phyloP scores from a whole-genome alignment of 805 yeast genomes.

The Tetrapisispora namnaoensis region DNA sequence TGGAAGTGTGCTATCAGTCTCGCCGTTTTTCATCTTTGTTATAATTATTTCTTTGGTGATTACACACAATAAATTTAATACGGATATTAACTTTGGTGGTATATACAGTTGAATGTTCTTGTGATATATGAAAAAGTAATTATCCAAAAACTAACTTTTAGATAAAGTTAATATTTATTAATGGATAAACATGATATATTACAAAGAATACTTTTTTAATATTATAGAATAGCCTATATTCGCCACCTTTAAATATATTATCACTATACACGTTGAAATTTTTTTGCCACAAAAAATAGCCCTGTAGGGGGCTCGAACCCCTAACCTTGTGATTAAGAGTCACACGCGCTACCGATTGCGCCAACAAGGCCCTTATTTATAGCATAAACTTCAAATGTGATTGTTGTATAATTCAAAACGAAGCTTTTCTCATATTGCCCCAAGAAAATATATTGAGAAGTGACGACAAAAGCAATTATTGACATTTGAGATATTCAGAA shows the following conservation, averaged over 20 bases:
- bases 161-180: no score
- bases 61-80: no score
- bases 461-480: no score
- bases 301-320: slow-evolving; percentile 25
- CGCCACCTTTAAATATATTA: neutral
- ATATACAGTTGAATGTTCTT: neutral
- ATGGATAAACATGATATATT: neutral
- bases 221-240: neutral
- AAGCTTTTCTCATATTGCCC: no score
- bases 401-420: no score
- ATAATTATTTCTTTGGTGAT: neutral
- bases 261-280: neutral
- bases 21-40: neutral
- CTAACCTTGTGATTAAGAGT: slow-evolving; percentile 19
- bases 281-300: slow-evolving; percentile 5
- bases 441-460: no score
- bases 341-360: slow-evolving; percentile 23
- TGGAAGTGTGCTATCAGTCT: neutral
- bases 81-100: no score
- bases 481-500: neutral
- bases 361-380: slow-evolving; percentile 19
- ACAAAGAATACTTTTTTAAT: neutral
- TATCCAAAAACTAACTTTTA: no score
- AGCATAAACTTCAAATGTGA: no score
- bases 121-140: no score